Base-by-base conservation (phyloP, 176 grass and related monocot species). In the Lolium perenne region DNA sequence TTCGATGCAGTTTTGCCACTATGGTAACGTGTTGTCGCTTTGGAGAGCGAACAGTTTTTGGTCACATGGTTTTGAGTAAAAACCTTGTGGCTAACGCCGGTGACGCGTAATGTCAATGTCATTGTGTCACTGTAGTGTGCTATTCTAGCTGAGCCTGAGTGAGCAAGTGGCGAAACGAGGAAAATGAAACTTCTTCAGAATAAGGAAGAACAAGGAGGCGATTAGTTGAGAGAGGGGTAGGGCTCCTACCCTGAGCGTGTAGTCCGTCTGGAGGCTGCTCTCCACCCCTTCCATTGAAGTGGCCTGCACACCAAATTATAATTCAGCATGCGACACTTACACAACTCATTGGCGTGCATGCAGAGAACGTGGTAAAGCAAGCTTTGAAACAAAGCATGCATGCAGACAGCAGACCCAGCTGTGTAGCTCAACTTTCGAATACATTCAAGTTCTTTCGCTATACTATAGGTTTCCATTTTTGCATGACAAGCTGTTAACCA, bases 211-310 rank as follows among this genome's bases (percentile, higher is more conserved):
- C 4, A 5, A 32, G 4, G 25, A 41, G 10, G 29, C 1, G 56
- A 35, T 60, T 26, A 38, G 0, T 13, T 57, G 0, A 18, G 8
- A 71, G 29, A 89, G 45, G 5, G 2, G 26, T 63, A 77, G 43
- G 20, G 20, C 54, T 54, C 64, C n/a, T 91, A 99, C 97, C 90
- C 88, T 91, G 53, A 99, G 94, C 14, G 97, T 99, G 80, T 99
- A 99, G 32, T 99, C 97, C 21, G 97, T 99, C 86, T 96, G 97
- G 32, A 99, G 97, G 26, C 94, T 99, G 92, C 92, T 99, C 77
- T 89, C 53, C 1, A 94, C 92, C 71, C 97, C 97, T 85, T 90
- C 88, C 87, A 99, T 94, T 0, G 97, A 94, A 62, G 97, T 99
- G 35, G 97, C 97, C 94, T 98, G 86, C 38, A 71, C 13, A 32